A percentile compares a stretch with the other conserved stretches of the same genome.
These are phyloP conservation scores for Ustilago cynodontis DNA, from an alignment of 1,284 basidiomycete species.

Conservation along the genomic window DNA sequence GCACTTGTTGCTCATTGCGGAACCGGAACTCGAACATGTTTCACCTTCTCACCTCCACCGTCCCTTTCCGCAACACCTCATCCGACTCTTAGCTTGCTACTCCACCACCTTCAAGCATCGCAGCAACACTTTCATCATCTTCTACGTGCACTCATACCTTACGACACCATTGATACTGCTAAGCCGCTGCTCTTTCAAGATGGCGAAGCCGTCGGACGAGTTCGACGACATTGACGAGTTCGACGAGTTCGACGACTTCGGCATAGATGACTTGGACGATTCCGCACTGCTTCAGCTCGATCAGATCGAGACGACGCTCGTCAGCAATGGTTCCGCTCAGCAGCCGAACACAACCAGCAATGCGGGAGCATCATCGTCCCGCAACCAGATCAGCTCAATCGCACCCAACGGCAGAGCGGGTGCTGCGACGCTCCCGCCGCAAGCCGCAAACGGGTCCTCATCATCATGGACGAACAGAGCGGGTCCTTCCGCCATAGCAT, in stretches of 20 bases:
- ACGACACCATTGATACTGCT: no score
- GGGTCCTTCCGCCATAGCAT: conserved; percentile 16
- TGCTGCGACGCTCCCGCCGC: conserved; percentile 7
- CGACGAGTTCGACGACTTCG: conserved; percentile 55
- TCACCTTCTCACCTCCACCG: conserved; percentile 1
- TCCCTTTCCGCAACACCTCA: background rate
- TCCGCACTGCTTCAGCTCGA: conserved; percentile 30
- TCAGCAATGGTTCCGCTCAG: conserved; percentile 9
- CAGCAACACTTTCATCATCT: background rate
- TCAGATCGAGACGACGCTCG: conserved; percentile 46
- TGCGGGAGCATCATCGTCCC: conserved; percentile 1
- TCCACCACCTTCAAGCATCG: background rate
- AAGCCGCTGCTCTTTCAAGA: conserved; percentile 4
- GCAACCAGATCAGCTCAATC: conserved; percentile 16
- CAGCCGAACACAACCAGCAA: background rate
- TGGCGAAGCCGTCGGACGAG: conserved; percentile 32
- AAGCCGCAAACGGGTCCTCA: conserved; percentile 4
- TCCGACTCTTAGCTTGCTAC: background rate
- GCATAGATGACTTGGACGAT: conserved; percentile 35
- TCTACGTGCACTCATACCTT: background rate
- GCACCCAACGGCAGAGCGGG: conserved; percentile 6
- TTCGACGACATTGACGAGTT: conserved; percentile 54
- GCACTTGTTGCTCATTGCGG: background rate
- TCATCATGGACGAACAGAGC: conserved; percentile 6
- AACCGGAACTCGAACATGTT: conserved; percentile 8